Evolutionary conservation across 495 filamentous ascomycete genomes (phyloP), one percentile per base, ranked within the genome.

Genomic region (Podospora tetraspora): DNA sequence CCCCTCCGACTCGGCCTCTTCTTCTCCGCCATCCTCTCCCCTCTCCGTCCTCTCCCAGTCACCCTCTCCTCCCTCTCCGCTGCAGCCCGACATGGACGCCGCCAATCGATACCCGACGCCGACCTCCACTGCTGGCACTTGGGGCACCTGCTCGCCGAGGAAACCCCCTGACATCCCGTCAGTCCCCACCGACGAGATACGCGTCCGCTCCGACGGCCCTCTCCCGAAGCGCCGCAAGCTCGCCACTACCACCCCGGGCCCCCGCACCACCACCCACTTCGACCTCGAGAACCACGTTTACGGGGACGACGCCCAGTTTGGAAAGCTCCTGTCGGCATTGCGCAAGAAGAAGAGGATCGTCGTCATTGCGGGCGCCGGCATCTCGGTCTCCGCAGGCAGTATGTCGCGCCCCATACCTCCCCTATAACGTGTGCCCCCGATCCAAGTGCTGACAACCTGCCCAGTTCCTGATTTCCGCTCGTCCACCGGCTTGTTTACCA

Each of bases 391-490:
- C 59, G 96, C 95, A 70, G 95, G 95, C 65, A 95, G 93, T 97
- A 89, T 73, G 92, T 89, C 66, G 73, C 69, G 30, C 61, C 64
- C 73, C 24, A 27, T 29, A 37, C 24, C 22, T 24, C 25, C 68
- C 19, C 19, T 25, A 59, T 25, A 68, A 57, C 69, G 21, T n/a
- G 21, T 22, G 21, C 62, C 7, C 22, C 8, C n/a, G 22, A 68
- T 61, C 52, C 19, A 57, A 63, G 23, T 64, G 63, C 65, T 80
- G 61, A 80, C 79, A 62, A 66, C 21, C 37, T 59, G 29, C 66
- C 70, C 74, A 97, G 93, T 99, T 72, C 96, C 96, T 77, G 95
- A 99, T 76, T 99, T 99, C 75, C 92, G 95, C 70, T 98, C 95
- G 5, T 87, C 89, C 0, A 89, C 86, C 68, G 95, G 95, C 24